These are phyloP conservation scores for Nannochloropsis gaditana DNA, from an alignment of 108 stramenopile genomes.

Conservation along the genomic window DNA sequence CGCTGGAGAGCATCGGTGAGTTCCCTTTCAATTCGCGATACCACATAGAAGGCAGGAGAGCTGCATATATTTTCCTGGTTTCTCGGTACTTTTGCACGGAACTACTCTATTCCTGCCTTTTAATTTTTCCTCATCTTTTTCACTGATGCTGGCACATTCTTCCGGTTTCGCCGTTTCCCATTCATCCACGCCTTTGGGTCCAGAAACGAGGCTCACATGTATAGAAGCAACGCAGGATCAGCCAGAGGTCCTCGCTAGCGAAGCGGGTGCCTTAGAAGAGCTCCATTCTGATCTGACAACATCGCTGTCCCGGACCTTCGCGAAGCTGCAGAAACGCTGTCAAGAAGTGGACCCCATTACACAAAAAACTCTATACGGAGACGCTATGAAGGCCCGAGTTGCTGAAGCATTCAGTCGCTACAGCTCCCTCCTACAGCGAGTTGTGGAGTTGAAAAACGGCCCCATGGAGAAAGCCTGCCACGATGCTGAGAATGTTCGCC, in stretches of 20 bases:
- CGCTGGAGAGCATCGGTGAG: neutral
- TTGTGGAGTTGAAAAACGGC: neutral
- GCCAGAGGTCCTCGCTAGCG: neutral
- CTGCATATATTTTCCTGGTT: no score
- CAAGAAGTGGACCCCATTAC: slow-evolving; percentile 17
- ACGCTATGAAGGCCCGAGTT: neutral
- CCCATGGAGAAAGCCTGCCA: neutral
- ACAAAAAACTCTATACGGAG: neutral
- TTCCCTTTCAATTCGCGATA: neutral
- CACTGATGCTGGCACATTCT: neutral
- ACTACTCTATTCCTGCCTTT: no score
- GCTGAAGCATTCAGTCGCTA: neutral
- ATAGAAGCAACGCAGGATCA: neutral
- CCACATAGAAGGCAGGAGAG: no score
- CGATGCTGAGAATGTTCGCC: neutral
- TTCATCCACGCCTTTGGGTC: neutral
- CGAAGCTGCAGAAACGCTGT: neutral
- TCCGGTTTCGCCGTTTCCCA: neutral
- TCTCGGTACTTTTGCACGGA: no score
- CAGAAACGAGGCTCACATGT: neutral
- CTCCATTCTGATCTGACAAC: neutral
- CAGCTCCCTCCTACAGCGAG: neutral
- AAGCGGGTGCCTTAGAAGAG: neutral
- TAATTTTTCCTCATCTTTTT: no score
- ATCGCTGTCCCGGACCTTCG: neutral